Percentiles rank a stretch among this genome's conserved stretches.
Conservation (phyloP, 2,329 filamentous ascomycete species). For the Teratosphaeria pseudoeucalypti region DNA sequence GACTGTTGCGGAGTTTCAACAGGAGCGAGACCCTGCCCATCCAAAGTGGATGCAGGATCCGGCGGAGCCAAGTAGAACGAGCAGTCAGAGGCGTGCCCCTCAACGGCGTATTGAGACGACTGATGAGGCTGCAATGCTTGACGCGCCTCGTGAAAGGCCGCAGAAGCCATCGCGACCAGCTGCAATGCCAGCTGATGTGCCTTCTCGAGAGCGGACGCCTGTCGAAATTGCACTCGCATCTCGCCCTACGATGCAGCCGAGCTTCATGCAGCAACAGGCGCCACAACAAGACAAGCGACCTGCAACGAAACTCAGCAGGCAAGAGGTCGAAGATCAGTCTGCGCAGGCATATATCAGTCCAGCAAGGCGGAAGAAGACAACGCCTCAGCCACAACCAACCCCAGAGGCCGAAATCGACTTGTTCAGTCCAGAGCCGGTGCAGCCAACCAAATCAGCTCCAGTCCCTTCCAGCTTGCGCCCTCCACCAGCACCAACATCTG, state of each 20-base stretch:
- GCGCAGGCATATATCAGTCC: slow-evolving; percentile 81
- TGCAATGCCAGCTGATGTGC: slow-evolving; percentile 17
- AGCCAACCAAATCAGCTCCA: slow-evolving; percentile 1
- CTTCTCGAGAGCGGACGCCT: slow-evolving; percentile 15
- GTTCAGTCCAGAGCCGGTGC: slow-evolving; percentile 18
- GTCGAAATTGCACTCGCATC: slow-evolving; percentile 24
- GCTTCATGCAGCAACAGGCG: slow-evolving; percentile 28
- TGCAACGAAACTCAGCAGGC: slow-evolving; percentile 54
- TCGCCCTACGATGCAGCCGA: slow-evolving; percentile 30
- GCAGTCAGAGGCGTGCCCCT: slow-evolving; percentile 16
- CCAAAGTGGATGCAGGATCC: slow-evolving; percentile 89
- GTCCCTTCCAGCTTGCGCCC: background rate
- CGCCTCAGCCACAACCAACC: slow-evolving; percentile 28
- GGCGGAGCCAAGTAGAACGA: slow-evolving; percentile 17
- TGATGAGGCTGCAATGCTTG: slow-evolving; percentile 64
- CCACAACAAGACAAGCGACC: slow-evolving; percentile 32
- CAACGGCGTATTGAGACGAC: slow-evolving; percentile 24
- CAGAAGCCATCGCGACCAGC: slow-evolving; percentile 36
- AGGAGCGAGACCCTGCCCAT: slow-evolving; percentile 65
- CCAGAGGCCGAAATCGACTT: slow-evolving; percentile 25
- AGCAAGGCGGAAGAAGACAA: slow-evolving; percentile 63
- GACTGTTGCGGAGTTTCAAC: slow-evolving; percentile 74
- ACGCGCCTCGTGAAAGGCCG: slow-evolving; percentile 44
- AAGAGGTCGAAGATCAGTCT: slow-evolving; percentile 68
- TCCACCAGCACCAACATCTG: slow-evolving; percentile 27